Conservation (phyloP, 371 early-diverging fungal genomes). For the Lichtheimia corymbifera region DNA sequence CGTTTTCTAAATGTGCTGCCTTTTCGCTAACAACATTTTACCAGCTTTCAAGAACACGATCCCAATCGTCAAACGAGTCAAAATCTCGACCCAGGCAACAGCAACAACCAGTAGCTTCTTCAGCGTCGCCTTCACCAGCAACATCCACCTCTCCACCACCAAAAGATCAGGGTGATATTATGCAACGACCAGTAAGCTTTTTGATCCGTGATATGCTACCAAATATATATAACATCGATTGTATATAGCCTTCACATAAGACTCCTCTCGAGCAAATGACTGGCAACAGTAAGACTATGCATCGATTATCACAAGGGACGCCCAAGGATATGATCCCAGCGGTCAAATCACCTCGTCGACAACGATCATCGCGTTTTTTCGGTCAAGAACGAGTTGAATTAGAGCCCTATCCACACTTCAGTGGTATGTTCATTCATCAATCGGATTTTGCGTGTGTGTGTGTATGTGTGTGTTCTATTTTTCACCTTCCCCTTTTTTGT, state of each 20-base stretch:
- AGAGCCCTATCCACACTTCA: constrained; percentile 75
- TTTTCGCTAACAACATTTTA: neutral
- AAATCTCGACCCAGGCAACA: constrained; percentile 20
- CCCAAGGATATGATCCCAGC: constrained; percentile 84
- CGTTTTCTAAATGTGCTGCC: neutral
- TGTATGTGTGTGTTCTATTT: constrained; percentile 9
- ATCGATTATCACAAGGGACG: constrained; percentile 48
- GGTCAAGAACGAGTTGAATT: constrained; percentile 73
- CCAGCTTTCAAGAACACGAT: constrained; percentile 44
- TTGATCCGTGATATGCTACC: no score
- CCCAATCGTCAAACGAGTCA: constrained; percentile 24
- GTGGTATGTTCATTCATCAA: constrained; percentile 55
- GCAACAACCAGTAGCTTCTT: constrained; percentile 3
- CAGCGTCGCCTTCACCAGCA: neutral
- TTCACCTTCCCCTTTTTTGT: neutral
- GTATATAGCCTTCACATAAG: no score
- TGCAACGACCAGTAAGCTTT: neutral
- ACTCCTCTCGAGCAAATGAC: no score
- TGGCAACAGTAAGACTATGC: no score
- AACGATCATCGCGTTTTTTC: constrained; percentile 84
- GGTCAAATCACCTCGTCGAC: constrained; percentile 80
- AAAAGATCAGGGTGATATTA: constrained; percentile 13
- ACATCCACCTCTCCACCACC: neutral
- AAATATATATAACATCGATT: no score
- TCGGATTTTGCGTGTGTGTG: neutral